Conservation (phyloP, 1,284 basidiomycete species). For the Ustilago bromivora region DNA sequence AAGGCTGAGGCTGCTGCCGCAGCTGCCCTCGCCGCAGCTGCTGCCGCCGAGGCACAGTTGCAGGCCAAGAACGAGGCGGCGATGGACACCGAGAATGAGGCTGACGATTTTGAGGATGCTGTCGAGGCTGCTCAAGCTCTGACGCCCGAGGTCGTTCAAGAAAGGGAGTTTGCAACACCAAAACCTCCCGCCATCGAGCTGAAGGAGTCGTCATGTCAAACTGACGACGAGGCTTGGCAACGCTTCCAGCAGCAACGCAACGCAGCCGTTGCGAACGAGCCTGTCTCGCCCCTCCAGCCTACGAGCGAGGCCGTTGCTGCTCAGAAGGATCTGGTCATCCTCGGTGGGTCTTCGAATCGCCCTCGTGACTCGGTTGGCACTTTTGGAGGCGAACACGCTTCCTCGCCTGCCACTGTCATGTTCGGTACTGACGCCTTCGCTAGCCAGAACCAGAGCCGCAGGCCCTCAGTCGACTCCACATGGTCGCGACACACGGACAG, state of each 20-base stretch:
- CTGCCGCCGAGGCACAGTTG: conserved; percentile 40
- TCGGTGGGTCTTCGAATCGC: conserved; percentile 35
- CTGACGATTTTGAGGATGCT: conserved; percentile 45
- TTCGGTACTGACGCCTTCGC: conserved; percentile 53
- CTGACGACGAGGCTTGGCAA: conserved; percentile 56
- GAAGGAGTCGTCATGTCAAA: conserved; percentile 54
- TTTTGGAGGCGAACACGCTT: conserved; percentile 43
- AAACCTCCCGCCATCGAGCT: conserved; percentile 35
- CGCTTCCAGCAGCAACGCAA: conserved; percentile 34
- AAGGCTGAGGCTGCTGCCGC: conserved; percentile 48
- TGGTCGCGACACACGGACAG: conserved; percentile 41
- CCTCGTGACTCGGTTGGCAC: conserved; percentile 55
- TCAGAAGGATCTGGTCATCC: conserved; percentile 43
- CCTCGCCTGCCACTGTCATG: conserved; percentile 46
- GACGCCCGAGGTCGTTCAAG: conserved; percentile 7
- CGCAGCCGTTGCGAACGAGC: conserved; percentile 10
- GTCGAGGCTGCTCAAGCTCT: conserved; percentile 24
- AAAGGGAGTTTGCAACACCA: conserved; percentile 14
- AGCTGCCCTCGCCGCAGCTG: conserved; percentile 39
- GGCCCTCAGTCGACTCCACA: conserved; percentile 49
- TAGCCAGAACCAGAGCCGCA: conserved; percentile 29
- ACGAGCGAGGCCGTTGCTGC: conserved; percentile 32
- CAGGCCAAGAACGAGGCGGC: conserved; percentile 37
- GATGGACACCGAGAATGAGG: conserved; percentile 48
- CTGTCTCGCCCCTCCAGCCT: conserved; percentile 28